Conservation (phyloP, 2,329 filamentous ascomycete species). For the Fusarium gaditjirri region DNA sequence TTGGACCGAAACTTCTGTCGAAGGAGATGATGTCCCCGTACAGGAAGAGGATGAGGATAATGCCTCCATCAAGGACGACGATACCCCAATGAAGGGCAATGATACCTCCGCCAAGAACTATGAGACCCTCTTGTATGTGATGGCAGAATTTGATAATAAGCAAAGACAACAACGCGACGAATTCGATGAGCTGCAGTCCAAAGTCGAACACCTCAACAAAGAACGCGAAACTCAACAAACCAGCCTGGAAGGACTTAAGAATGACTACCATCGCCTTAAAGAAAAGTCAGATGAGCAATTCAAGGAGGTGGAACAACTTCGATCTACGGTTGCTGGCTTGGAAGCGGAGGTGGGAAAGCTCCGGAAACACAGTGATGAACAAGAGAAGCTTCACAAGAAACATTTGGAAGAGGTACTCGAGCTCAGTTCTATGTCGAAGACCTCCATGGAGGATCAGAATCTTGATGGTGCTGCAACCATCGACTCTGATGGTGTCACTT, state of each 20-base stretch:
- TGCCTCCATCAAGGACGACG: neutral
- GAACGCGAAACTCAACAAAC: neutral
- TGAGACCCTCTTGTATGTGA: rapidly evolving
- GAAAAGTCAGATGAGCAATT: rapidly evolving
- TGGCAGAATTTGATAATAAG: rapidly evolving
- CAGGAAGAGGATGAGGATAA: neutral
- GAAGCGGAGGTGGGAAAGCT: rapidly evolving
- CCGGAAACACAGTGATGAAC: neutral
- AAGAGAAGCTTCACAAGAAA: too few species aligned
- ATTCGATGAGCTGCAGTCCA: rapidly evolving
- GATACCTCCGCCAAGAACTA: neutral
- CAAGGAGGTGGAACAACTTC: neutral
- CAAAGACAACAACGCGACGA: too few species aligned
- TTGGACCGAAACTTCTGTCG: neutral
- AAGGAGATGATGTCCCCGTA: neutral
- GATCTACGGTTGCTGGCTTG: rapidly evolving
- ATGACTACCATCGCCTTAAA: neutral
- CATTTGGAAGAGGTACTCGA: rapidly evolving
- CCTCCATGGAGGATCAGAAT: too few species aligned
- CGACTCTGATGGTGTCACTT: rapidly evolving
- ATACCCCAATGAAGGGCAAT: too few species aligned
- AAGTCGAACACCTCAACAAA: neutral
- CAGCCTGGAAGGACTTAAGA: neutral
- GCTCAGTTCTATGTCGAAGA: rapidly evolving
- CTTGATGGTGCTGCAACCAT: too few species aligned